phyloP scores from a whole-genome alignment of 2,329 filamentous ascomycete genomes.

The Colletotrichum phormii region DNA sequence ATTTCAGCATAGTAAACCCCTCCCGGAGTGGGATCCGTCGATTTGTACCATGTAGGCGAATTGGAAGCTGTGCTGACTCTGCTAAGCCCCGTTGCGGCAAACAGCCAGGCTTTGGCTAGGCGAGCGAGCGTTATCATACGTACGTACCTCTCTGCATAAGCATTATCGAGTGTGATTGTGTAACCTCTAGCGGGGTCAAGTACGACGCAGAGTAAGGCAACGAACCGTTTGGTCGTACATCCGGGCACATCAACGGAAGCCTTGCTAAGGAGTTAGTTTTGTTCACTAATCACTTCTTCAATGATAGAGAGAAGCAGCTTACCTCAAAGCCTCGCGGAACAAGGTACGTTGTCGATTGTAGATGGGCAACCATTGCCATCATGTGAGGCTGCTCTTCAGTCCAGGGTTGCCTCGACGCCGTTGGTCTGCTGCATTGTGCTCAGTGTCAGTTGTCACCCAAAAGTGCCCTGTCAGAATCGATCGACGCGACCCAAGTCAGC shows the following conservation, averaged over 20 bases:
- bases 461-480: background rate
- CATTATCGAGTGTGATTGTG: conserved; percentile 12
- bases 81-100: background rate
- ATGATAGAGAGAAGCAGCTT: background rate
- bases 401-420: background rate
- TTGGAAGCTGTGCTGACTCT: background rate
- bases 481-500: background rate
- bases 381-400: background rate
- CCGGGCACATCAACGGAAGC: background rate
- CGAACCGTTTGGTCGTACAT: background rate
- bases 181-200: background rate
- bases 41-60: background rate
- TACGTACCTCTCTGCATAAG: background rate
- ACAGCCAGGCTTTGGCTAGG: conserved; percentile 15
- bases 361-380: background rate
- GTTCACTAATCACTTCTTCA: conserved; percentile 6
- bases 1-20: background rate
- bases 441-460: background rate
- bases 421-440: background rate
- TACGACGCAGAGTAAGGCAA: background rate
- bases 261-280: background rate
- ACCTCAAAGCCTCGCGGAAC: conserved; percentile 9
- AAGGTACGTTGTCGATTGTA: conserved; percentile 19
- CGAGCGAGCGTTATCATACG: conserved; percentile 25
- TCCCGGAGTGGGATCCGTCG: background rate